phyloP scores from a whole-genome alignment of 495 filamentous ascomycete species.

The Pyrenula aspistea region DNA sequence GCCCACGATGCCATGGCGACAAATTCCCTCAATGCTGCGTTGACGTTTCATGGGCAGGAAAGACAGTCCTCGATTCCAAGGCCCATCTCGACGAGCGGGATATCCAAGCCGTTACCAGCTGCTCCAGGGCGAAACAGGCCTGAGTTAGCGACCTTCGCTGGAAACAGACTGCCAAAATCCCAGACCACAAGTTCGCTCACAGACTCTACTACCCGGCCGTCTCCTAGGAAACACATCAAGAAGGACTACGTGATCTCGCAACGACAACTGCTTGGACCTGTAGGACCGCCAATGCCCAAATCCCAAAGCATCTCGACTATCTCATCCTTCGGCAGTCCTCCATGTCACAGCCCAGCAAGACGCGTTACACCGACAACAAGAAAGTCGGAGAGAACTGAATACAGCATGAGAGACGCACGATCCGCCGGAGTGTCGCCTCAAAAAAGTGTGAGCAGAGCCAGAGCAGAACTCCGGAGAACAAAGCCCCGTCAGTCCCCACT shows the following conservation, averaged over 20 bases:
- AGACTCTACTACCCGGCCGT: neutral
- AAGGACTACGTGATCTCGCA: neutral
- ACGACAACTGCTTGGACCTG: neutral
- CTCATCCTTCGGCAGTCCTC: neutral
- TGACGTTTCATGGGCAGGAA: neutral
- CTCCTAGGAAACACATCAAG: neutral
- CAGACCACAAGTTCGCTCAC: neutral
- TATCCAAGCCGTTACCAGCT: neutral
- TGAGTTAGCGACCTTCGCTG: neutral
- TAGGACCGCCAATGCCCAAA: neutral
- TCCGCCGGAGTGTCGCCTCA: too few relatives aligned
- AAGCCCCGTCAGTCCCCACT: too few relatives aligned
- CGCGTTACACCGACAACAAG: neutral
- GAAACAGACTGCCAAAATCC: neutral
- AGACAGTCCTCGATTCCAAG: neutral
- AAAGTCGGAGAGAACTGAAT: too few relatives aligned
- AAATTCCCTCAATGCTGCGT: neutral
- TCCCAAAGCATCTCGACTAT: neutral
- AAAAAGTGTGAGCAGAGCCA: too few relatives aligned
- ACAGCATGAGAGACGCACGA: too few relatives aligned
- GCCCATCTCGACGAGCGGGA: neutral
- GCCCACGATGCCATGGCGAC: neutral
- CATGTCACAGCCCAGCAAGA: neutral
- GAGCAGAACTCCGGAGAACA: too few relatives aligned
- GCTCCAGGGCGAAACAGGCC: neutral